Evolutionary conservation across 306 rosid genomes (phyloP).

Genomic region (Citrullus amarus): DNA sequence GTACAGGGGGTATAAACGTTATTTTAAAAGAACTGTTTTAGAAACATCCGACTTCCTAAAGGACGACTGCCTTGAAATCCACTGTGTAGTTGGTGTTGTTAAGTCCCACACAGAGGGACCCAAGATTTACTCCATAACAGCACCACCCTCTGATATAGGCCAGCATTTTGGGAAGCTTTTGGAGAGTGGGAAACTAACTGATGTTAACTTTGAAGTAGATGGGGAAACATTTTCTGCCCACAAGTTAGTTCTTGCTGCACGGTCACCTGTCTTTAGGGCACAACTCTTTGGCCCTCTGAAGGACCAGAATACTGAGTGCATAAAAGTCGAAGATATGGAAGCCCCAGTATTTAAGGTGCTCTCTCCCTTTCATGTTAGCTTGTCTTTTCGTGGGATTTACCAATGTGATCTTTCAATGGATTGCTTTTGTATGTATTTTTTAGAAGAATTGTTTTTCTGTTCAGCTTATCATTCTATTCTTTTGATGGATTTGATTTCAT

Average conservation of each 20-base stretch:
- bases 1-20: slow-evolving; percentile 81
- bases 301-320: slow-evolving; percentile 35
- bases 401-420: not conserved
- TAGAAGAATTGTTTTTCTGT: not conserved
- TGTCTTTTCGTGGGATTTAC: not conserved
- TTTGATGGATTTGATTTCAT: not conserved
- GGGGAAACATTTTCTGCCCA: slow-evolving; percentile 65
- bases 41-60: slow-evolving; percentile 68
- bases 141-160: slow-evolving; percentile 55
- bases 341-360: slow-evolving; percentile 83
- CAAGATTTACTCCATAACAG: slow-evolving; percentile 19
- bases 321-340: slow-evolving; percentile 64
- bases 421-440: not conserved
- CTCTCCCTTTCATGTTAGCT: slow-evolving; percentile 1
- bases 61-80: slow-evolving; percentile 78
- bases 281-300: slow-evolving; percentile 46
- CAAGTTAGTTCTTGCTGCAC: slow-evolving; percentile 76
- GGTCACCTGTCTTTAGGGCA: slow-evolving; percentile 80
- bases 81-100: slow-evolving; percentile 88
- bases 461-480: not conserved
- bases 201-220: slow-evolving; percentile 62
- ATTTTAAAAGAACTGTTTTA: slow-evolving; percentile 45
- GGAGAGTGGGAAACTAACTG: slow-evolving; percentile 58
- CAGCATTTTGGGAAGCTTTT: slow-evolving; percentile 48
- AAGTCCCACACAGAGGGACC: slow-evolving; percentile 9